These are phyloP conservation scores for Helminthosporium solani DNA, from an alignment of 2,329 filamentous ascomycete genomes.

Conservation along the genomic window DNA sequence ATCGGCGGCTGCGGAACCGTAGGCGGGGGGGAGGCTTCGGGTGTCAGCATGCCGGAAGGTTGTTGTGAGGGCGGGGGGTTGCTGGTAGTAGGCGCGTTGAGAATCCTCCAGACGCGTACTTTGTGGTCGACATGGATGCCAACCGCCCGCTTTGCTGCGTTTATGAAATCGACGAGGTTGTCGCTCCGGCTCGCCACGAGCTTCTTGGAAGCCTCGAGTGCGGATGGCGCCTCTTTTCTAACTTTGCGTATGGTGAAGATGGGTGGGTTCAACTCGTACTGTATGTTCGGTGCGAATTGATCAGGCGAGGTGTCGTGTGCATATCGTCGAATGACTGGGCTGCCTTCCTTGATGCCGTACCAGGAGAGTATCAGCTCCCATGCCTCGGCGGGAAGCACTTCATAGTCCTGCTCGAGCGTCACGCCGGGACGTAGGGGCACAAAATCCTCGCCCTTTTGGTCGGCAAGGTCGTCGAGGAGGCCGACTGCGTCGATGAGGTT, in stretches of 20 bases:
- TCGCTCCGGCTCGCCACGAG: conserved; percentile 71
- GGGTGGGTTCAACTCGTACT: conserved; percentile 82
- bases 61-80: conserved; percentile 23
- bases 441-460: conserved; percentile 55
- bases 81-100: conserved; percentile 47
- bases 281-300: conserved; percentile 61
- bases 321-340: conserved; percentile 70
- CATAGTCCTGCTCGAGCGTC: conserved; percentile 66
- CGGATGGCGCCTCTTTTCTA: conserved; percentile 59
- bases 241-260: conserved; percentile 83
- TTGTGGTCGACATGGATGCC: conserved; percentile 70
- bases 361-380: conserved; percentile 80
- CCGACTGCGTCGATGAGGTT: conserved; percentile 57
- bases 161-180: conserved; percentile 73
- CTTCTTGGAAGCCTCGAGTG: conserved; percentile 65
- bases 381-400: conserved; percentile 73
- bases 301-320: conserved; percentile 74
- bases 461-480: conserved; percentile 26
- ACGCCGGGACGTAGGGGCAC: conserved; percentile 72
- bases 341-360: conserved; percentile 74
- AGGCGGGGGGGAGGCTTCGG: conserved; percentile 45
- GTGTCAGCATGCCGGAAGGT: conserved; percentile 45
- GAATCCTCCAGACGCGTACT: conserved; percentile 73
- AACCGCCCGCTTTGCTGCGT: conserved; percentile 67
- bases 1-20: conserved; percentile 24